phyloP scores from a whole-genome alignment of 495 filamentous ascomycete genomes.

The Penicillium robsamsonii region DNA sequence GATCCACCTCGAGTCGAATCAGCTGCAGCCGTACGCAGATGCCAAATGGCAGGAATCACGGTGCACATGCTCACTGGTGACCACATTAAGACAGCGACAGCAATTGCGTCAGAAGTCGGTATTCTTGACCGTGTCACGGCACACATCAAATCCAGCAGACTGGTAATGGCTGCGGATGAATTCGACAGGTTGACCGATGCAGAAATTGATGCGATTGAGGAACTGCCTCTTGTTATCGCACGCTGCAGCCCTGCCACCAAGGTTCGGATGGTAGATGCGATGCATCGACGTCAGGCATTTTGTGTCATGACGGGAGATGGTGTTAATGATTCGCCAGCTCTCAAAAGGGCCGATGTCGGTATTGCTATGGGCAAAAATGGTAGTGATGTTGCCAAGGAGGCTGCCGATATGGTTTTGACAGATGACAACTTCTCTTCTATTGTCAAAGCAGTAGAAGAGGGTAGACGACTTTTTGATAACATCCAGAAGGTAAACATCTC shows the following conservation, averaged over 20 bases:
- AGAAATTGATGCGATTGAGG: slow-evolving; percentile 59
- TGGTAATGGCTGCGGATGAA: slow-evolving; percentile 61
- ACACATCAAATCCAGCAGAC: slow-evolving; percentile 48
- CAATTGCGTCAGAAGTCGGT: slow-evolving; percentile 63
- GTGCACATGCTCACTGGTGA: slow-evolving; percentile 73
- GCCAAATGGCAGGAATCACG: slow-evolving; percentile 61
- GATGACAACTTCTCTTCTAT: slow-evolving; percentile 86
- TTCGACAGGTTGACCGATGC: slow-evolving; percentile 61
- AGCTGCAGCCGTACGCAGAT: slow-evolving; percentile 47
- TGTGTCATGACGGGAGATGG: slow-evolving; percentile 79
- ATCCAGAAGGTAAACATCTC: slow-evolving; percentile 60
- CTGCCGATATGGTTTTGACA: slow-evolving; percentile 81
- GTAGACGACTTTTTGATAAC: slow-evolving; percentile 72
- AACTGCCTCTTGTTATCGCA: slow-evolving; percentile 66
- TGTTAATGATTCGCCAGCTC: slow-evolving; percentile 80
- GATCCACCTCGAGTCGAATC: slow-evolving; percentile 70
- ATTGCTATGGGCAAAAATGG: slow-evolving; percentile 84
- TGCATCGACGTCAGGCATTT: slow-evolving; percentile 63
- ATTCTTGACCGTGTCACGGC: slow-evolving; percentile 52
- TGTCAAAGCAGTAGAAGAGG: slow-evolving; percentile 69
- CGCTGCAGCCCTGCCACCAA: slow-evolving; percentile 69
- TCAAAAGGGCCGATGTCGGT: slow-evolving; percentile 76
- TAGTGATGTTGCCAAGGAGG: slow-evolving; percentile 87
- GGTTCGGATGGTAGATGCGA: slow-evolving; percentile 67
- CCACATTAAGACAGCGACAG: slow-evolving; percentile 59